Evolutionary conservation across 495 filamentous ascomycete genomes (phyloP), one percentile per base, ranked within the genome.

Genomic region (Xylaria telfairii): DNA sequence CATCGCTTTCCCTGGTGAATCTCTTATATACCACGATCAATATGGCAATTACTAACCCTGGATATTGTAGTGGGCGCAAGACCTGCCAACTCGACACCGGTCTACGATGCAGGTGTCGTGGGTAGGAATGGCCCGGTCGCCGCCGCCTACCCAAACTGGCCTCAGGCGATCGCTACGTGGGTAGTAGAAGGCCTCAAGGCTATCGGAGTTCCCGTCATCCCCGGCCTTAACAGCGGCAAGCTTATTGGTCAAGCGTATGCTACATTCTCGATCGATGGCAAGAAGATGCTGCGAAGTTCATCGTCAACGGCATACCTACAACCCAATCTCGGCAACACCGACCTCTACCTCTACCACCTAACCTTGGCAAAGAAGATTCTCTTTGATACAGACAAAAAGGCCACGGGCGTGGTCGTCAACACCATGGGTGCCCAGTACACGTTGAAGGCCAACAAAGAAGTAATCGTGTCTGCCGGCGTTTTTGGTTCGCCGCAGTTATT

Each of bases 401-500:
- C 83, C 12, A 83, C 75, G 0, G 80, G 77, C 3, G 82, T 84
- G 5, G 51, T 41, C 10, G 81, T 83, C 19, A 53, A 68, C 47
- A 75, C 72, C 4, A 67, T 54, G 9, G 77, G 80, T 8, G 60
- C 70, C 15, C 53, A 57, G 9, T 86, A 84, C 69, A 78, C 63
- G 0, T 57, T 89, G 4, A 51, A 65, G 1, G 78, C 83, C 3
- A 75, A 67, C 0, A 83, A 81, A 53, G 85, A 87, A 68, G 78
- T 87, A 53, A 82, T 87, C 32, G 12, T 87, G 0, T 83, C 79
- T 4, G 82, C 83, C 2, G 85, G 85, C 24, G 77, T 79, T 1
- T 82, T 86, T 59, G 81, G 82, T 32, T 83, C 81, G 8, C 85
- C 84, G 7, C 80, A 82, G 49, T 76, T 87, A 7, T 74, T 87